Conservation (phyloP, 2,329 filamentous ascomycete genomes). For the Fusarium praegraminearum region DNA sequence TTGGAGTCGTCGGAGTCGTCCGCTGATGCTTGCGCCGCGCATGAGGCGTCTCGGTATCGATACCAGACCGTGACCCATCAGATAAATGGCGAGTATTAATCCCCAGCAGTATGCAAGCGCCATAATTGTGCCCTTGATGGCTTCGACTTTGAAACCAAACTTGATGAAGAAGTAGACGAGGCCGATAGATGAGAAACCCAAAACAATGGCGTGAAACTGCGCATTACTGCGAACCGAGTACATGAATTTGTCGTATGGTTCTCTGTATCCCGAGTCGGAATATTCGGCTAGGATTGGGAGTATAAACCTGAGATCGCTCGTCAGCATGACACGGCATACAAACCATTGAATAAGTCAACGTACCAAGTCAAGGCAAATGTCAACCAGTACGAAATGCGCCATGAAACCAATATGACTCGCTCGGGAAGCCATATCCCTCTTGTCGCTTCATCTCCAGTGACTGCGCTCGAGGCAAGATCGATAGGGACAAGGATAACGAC, state of each 20-base stretch:
- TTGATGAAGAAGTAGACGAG: conserved; percentile 87
- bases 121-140: conserved; percentile 88
- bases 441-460: conserved; percentile 75
- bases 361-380: conserved; percentile 96
- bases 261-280: conserved; percentile 91
- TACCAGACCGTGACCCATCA: conserved; percentile 97
- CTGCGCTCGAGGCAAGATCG: conserved; percentile 88
- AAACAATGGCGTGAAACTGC: conserved; percentile 85
- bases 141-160: conserved; percentile 68
- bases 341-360: conserved; percentile 38
- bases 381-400: conserved; percentile 97
- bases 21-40: conserved; percentile 81
- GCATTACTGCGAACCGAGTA: conserved; percentile 91
- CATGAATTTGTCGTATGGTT: conserved; percentile 81
- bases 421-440: conserved; percentile 90
- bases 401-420: conserved; percentile 83
- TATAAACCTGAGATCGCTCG: conserved; percentile 73
- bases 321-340: conserved; percentile 28
- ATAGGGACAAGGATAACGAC: conserved; percentile 94
- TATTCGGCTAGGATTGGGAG: conserved; percentile 95
- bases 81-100: conserved; percentile 88
- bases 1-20: conserved; percentile 80
- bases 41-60: conserved; percentile 87
- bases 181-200: conserved; percentile 76
- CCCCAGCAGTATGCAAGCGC: conserved; percentile 96